A percentile compares a stretch with the other conserved stretches of the same genome.
These are phyloP conservation scores for Wickerhamiella dianesei DNA, from an alignment of 805 yeast genomes.

Conservation along the genomic window DNA sequence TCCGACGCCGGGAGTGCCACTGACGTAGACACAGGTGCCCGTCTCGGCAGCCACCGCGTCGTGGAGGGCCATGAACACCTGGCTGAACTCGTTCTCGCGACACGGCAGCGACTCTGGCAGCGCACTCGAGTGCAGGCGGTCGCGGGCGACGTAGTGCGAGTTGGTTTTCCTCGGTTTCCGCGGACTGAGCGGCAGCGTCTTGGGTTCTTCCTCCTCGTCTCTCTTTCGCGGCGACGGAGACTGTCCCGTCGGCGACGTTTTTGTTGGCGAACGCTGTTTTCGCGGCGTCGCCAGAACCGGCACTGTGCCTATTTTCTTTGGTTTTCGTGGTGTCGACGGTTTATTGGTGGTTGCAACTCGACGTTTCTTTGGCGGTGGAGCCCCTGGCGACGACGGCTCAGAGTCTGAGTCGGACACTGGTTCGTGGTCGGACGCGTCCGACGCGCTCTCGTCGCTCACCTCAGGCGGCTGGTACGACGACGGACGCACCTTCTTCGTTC, in stretches of 20 bases:
- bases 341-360: neutral
- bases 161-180: slow-evolving; percentile 4
- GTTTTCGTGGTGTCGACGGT: neutral
- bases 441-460: neutral
- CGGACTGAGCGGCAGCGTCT: slow-evolving; percentile 8
- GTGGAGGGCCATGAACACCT: slow-evolving; percentile 54
- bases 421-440: neutral
- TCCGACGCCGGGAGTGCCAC: slow-evolving; percentile 98
- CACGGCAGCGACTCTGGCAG: slow-evolving; percentile 53
- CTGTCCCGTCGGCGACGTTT: neutral
- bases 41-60: slow-evolving; percentile 53
- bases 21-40: slow-evolving; percentile 77
- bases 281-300: neutral
- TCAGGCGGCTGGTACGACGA: neutral
- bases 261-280: neutral
- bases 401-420: neutral
- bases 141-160: slow-evolving; percentile 22
- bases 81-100: slow-evolving; percentile 68
- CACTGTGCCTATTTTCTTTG: neutral
- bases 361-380: neutral
- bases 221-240: no score
- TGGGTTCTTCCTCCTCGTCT: neutral
- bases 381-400: neutral
- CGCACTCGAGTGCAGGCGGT: slow-evolving; percentile 20
- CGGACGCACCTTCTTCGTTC: neutral